Conservation (phyloP, 805 yeast genomes). For the Teunomyces cretensis region DNA sequence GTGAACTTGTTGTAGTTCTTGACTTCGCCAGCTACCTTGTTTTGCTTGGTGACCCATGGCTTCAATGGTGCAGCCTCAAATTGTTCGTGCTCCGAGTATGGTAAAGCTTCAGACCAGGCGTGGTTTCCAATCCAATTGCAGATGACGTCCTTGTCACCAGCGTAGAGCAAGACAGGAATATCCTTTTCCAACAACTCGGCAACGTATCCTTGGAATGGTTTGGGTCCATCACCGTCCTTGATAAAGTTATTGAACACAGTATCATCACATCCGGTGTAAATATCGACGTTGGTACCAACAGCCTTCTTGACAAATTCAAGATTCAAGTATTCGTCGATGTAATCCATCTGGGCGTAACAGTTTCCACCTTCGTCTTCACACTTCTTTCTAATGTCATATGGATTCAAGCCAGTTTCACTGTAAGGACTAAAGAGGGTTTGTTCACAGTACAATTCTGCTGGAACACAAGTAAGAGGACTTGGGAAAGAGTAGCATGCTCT, state of each 20-base stretch:
- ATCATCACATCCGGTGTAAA: slow-evolving; percentile 71
- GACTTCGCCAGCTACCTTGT: slow-evolving; percentile 34
- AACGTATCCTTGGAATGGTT: slow-evolving; percentile 63
- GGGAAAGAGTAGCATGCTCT: slow-evolving; percentile 74
- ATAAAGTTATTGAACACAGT: slow-evolving; percentile 77
- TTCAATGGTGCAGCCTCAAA: slow-evolving; percentile 31
- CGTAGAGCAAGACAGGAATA: slow-evolving; percentile 83
- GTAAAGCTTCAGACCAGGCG: slow-evolving; percentile 72
- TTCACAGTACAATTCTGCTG: slow-evolving; percentile 88
- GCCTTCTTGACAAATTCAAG: slow-evolving; percentile 71
- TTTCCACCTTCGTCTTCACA: slow-evolving; percentile 65
- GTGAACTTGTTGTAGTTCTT: slow-evolving; percentile 27
- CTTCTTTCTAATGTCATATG: slow-evolving; percentile 79
- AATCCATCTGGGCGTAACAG: slow-evolving; percentile 76
- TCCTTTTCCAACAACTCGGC: slow-evolving; percentile 64
- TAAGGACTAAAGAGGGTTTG: slow-evolving; percentile 64
- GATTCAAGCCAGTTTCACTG: slow-evolving; percentile 76
- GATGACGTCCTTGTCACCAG: slow-evolving; percentile 90
- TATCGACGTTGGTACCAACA: slow-evolving; percentile 86
- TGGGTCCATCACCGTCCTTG: slow-evolving; percentile 88
- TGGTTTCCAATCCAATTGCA: slow-evolving; percentile 92
- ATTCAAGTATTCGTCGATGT: slow-evolving; percentile 78
- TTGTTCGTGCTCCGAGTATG: slow-evolving; percentile 57
- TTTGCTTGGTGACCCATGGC: slow-evolving; percentile 19
- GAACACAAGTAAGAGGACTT: slow-evolving; percentile 82